Base-by-base conservation (phyloP, 116 monocot genomes). In the Dioscorea cayenensis region DNA sequence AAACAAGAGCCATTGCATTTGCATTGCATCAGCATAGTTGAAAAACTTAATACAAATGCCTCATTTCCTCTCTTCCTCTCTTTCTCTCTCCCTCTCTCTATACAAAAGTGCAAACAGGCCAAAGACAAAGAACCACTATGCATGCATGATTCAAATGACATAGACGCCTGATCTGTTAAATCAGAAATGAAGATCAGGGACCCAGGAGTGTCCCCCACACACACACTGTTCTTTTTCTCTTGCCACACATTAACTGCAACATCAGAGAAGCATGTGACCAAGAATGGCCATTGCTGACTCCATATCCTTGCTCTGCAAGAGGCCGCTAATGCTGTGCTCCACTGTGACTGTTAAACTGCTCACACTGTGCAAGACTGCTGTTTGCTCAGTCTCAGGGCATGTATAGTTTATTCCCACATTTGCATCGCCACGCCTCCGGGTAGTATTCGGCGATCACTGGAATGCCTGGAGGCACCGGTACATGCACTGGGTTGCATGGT, bases 381-480 rank as follows among this genome's bases (percentile, higher is more conserved):
- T 19, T 9, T 51, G 68, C 16, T 36, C 7, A 6, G 2, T 4
- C 3, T 80, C 49, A 90, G 19, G 90, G 90, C 79, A 86, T 76
- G 81, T 81, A 90, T 72, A 90, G 81, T 69, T 73, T 75, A 72
- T 75, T 75, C 43, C 86, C 84, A 43, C 90, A 90, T 79, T 84
- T 90, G 78, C 90, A 90, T 7, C 86, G 86, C 90, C 90, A 90
- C 4, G 86, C 84, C 66, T 90, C 90, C 25, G 90, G 90, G 75
- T 90, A 90, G 77, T 90, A 90, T 69, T 90, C 90, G 14, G 77
- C 22, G 70, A 73, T 84, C 62, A 82, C 86, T 51, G 81, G 83
- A 36, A 59, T 72, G 29, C 90, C 86, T 0, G 90, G 90, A 25
- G 86, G 84, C 12, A 90, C 81, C 20, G 90, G 68, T 55, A 90